phyloP scores from a whole-genome alignment of 768 basidiomycete species.

The Tricholoma hemisulphureum region DNA sequence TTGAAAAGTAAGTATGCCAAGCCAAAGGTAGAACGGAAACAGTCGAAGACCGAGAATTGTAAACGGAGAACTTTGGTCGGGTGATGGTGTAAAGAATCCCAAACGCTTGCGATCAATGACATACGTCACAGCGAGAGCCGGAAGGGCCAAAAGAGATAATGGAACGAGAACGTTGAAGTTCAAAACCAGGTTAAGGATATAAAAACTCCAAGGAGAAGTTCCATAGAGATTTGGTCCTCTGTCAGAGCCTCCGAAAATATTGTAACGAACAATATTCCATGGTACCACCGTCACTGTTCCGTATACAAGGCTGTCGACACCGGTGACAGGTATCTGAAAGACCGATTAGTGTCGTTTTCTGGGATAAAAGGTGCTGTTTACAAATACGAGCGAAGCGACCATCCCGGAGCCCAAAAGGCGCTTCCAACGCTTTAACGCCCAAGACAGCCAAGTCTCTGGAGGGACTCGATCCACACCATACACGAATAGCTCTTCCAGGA shows the following conservation, averaged over 20 bases:
- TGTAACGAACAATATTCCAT: slow-evolving; percentile 93
- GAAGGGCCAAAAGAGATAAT: slow-evolving; percentile 79
- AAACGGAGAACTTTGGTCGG: slow-evolving; percentile 75
- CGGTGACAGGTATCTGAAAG: slow-evolving; percentile 77
- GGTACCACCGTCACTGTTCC: slow-evolving; percentile 77
- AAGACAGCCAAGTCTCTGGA: slow-evolving; percentile 41
- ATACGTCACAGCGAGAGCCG: slow-evolving; percentile 73
- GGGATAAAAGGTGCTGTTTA: slow-evolving; percentile 32
- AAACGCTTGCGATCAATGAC: slow-evolving; percentile 74
- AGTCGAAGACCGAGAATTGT: slow-evolving; percentile 73
- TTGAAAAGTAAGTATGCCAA: slow-evolving; percentile 73
- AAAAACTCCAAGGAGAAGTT: slow-evolving; percentile 83
- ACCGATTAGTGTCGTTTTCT: slow-evolving; percentile 1
- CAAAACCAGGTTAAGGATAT: slow-evolving; percentile 82
- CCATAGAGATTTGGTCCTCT: slow-evolving; percentile 94
- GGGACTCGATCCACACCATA: slow-evolving; percentile 65
- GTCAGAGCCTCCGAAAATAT: slow-evolving; percentile 77
- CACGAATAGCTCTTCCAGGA: slow-evolving; percentile 85
- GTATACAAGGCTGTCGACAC: slow-evolving; percentile 84
- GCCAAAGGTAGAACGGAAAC: slow-evolving; percentile 92
- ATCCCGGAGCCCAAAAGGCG: slow-evolving; percentile 54
- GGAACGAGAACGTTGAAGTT: slow-evolving; percentile 91
- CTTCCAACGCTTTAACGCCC: slow-evolving; percentile 62
- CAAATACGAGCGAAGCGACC: slow-evolving; percentile 60
- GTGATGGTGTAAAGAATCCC: slow-evolving; percentile 47